Base-by-base conservation (phyloP, 1,284 basidiomycete species). In the Cryptococcus floricola region DNA sequence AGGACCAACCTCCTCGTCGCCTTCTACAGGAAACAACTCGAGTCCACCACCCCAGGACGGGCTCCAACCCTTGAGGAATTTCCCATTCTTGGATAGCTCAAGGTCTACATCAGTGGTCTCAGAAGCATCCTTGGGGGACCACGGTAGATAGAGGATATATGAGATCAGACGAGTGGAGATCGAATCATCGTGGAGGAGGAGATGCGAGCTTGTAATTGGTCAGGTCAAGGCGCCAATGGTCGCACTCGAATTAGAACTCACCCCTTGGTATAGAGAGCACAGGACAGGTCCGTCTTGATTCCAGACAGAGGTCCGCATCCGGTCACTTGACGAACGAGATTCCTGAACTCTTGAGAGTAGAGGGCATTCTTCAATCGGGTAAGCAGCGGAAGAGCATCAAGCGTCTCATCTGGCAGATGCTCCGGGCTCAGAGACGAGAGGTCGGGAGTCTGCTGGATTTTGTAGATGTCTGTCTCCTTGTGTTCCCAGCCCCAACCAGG, bases 401-500 rank as follows among this genome's bases (percentile, higher is more conserved):
- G 83, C 68, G 76, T 77, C 62, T 74, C 72, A 42, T 77, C 71
- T 0, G 76, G 74, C 3, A 78, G 66, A 58, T 96, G 88, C 39
- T 84, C 80, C 28, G 84, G 80, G 42, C 86, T 82, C 52, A 98
- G 86, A 67, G 96, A 98, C 12, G 93, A 89, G 25, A 98, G 85
- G 78, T 98, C 95, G 60, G 95, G 95, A 0, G 94, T 97, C 81
- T 98, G 95, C 76, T 95, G 90, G 66, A 98, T 89, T 91, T 93
- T 95, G 85, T 98, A 98, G 65, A 98, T 98, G 72, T 98, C 95
- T 6, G 95, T 98, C 81, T 98, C 91, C 80, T 97, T 98, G 77
- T 93, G 88, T 7, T 91, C 87, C 76, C 97, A 98, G 67, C 85
- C 89, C 69, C 76, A 77, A 27, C 75, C 76, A 16, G 66, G 73